Evolutionary conservation across 2,329 filamentous ascomycete genomes (phyloP).

Genomic region (Colletotrichum melonis): DNA sequence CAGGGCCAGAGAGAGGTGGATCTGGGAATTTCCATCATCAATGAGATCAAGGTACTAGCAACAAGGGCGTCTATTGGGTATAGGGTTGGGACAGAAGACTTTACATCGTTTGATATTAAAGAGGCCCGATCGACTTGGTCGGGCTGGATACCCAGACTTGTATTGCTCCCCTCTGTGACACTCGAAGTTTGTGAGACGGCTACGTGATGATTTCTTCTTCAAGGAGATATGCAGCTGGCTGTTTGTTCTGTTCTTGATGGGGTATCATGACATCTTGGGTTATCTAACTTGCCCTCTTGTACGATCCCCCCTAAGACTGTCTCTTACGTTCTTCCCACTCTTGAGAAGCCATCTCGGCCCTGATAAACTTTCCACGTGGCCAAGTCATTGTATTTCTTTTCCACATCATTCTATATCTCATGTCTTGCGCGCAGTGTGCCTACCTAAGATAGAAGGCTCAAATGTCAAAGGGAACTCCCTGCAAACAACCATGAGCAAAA

Average conservation of each 20-base stretch:
- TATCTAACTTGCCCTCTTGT: too few relatives aligned
- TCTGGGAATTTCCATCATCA: neutral
- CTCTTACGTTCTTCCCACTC: too few relatives aligned
- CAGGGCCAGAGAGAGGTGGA: neutral
- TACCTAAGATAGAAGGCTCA: too few relatives aligned
- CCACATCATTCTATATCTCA: too few relatives aligned
- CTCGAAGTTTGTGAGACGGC: neutral
- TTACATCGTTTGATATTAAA: slow-evolving; percentile 28
- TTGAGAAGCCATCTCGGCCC: too few relatives aligned
- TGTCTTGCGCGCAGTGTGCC: too few relatives aligned
- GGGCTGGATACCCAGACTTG: neutral
- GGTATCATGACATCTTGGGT: too few relatives aligned
- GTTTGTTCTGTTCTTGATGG: neutral
- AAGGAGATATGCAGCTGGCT: neutral
- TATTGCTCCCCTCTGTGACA: neutral
- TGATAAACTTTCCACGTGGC: too few relatives aligned
- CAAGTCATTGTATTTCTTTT: too few relatives aligned
- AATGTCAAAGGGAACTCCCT: too few relatives aligned
- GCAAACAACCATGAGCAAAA: too few relatives aligned
- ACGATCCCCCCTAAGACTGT: too few relatives aligned
- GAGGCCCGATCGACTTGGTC: slow-evolving; percentile 9
- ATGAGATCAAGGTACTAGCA: slow-evolving; percentile 20
- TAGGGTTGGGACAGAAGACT: slow-evolving; percentile 16
- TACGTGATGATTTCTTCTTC: neutral
- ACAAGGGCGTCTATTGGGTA: slow-evolving; percentile 28